These are phyloP conservation scores for Solanum hybrid DNA, from an alignment of 305 asterid genomes.

Conservation along the genomic window DNA sequence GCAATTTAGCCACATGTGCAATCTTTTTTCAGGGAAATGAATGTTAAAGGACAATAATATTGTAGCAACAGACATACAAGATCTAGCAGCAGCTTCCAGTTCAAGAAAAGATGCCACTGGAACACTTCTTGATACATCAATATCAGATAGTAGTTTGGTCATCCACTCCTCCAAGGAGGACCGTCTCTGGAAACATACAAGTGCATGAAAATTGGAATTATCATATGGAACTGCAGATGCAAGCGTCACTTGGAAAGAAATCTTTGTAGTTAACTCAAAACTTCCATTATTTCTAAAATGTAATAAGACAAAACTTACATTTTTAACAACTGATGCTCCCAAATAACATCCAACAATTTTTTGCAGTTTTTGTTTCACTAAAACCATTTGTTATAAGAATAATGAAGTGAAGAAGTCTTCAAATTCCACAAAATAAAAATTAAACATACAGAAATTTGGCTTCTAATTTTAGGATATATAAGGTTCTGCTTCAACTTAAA, in stretches of 20 bases:
- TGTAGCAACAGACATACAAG: conserved; percentile 46
- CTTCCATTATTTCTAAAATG: not conserved
- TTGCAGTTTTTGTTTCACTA: not conserved
- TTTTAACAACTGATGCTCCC: not conserved
- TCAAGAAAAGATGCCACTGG: conserved; percentile 88
- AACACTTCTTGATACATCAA: conserved; percentile 75
- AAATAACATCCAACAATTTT: not conserved
- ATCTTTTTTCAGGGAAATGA: not conserved
- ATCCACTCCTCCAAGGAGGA: conserved; percentile 90
- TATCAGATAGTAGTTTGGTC: conserved; percentile 74
- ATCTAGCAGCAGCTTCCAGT: conserved; percentile 94
- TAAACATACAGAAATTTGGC: not conserved
- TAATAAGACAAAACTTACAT: not conserved
- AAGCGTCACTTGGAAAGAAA: not conserved
- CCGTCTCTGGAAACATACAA: conserved; percentile 48
- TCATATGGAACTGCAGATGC: not conserved
- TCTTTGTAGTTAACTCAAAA: not conserved
- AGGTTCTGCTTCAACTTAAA: not conserved
- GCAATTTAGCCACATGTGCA: conserved; percentile 4
- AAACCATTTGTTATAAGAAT: not conserved
- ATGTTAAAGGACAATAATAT: not conserved
- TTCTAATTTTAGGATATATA: not conserved
- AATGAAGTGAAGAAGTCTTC: not conserved
- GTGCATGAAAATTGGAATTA: conserved; percentile 14
- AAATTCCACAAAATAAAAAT: not conserved